Evolutionary conservation across 768 basidiomycete species (phyloP), one percentile per base, ranked within the genome.

Genomic region (Suillus sp.): DNA sequence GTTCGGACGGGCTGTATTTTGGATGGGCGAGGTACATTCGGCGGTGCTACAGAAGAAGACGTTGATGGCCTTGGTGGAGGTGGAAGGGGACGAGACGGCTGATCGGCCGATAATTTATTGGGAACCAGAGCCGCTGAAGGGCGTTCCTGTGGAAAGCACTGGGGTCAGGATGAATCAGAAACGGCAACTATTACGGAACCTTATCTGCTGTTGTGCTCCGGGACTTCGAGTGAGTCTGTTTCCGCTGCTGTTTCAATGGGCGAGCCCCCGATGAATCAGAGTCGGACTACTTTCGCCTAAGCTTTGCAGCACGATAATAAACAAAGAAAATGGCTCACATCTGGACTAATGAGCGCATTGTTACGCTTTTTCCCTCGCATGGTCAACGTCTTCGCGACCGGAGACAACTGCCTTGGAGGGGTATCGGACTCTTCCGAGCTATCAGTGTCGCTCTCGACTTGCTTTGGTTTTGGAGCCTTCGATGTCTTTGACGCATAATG

Each of bases 1-100:
- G 75, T 74, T 43, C 75, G 68, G 14, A 64, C 18, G 51, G 45
- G 27, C 4, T 64, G 25, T 27, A 63, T 25, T 59, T 66, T 76
- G 22, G 68, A 67, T 25, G 66, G 60, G 25, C 9, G 47, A 57
- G 60, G 62, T 20, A 64, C 65, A 25, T 60, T 60, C 20, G 22
- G 32, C 8, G 67, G 63, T 45, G 59, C 11, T 56, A 57, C 35
- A 14, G 55, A n/a, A 30, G 45, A 32, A 40, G 59, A 55, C 1
- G 51, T 32, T 3, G 42, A 56, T 38, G 18, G 60, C 38, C 60
- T 51, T 22, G 60, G 60, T 20, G 60, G 60, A 9, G 53, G 50
- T 37, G 60, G 60, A 40, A 56, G 20, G 11, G 25, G 32, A 11
- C 55, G 60, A 18, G 54, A 40, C 9, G 60, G 25, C 9, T 53